phyloP scores from a whole-genome alignment of 768 basidiomycete species.

The Gelatoporia subvermispora region DNA sequence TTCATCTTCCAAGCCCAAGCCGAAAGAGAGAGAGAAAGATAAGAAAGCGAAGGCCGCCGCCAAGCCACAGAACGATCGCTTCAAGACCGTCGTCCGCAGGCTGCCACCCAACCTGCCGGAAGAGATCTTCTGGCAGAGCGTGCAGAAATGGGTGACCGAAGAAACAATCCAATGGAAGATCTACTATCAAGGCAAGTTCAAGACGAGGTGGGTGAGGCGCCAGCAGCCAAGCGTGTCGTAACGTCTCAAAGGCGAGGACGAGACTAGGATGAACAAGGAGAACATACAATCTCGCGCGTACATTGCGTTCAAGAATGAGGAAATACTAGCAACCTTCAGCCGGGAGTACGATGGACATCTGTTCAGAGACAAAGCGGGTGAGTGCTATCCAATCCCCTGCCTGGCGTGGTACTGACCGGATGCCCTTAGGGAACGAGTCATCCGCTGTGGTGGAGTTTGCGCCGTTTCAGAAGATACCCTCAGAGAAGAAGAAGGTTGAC shows the following conservation, averaged over 20 bases:
- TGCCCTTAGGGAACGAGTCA: constrained; percentile 75
- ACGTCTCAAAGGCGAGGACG: not conserved
- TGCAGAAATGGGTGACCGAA: constrained; percentile 76
- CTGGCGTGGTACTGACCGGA: not conserved
- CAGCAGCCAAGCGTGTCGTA: not conserved
- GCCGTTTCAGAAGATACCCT: constrained; percentile 82
- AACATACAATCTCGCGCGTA: constrained; percentile 86
- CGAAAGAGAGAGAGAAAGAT: constrained; percentile 13
- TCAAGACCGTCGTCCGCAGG: constrained; percentile 85
- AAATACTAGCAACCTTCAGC: constrained; percentile 68
- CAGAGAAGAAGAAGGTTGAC: constrained; percentile 73
- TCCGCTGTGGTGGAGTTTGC: constrained; percentile 92
- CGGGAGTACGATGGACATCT: constrained; percentile 86
- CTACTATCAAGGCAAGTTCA: constrained; percentile 64
- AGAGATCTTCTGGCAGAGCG: constrained; percentile 90
- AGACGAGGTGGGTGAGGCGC: constrained; percentile 50
- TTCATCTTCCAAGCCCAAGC: not conserved
- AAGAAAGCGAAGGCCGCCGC: constrained; percentile 12
- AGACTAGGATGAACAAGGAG: constrained; percentile 71
- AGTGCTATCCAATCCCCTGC: constrained; percentile 14
- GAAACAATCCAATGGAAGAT: constrained; percentile 65
- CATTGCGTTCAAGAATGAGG: constrained; percentile 79
- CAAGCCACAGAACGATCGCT: constrained; percentile 43
- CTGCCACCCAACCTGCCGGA: constrained; percentile 92
- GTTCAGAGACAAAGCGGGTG: constrained; percentile 89